Percentiles rank a stretch among this genome's conserved stretches.
Conservation (phyloP, 1,284 basidiomycete genomes). For the Microbotryum lychnidis-dioicae region DNA sequence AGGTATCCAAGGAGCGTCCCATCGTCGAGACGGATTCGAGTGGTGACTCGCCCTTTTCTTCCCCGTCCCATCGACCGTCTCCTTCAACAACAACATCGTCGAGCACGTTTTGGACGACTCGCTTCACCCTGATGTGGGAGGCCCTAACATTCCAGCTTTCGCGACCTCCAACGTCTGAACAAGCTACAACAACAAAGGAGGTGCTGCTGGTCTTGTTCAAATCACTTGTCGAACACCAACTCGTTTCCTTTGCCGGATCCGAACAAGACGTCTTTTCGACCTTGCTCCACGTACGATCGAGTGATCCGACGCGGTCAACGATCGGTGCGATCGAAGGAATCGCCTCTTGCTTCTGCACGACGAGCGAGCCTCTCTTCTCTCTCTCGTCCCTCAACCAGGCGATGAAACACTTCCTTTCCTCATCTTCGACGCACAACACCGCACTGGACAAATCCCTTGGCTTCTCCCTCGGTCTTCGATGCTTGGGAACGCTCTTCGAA, state of each 20-base stretch:
- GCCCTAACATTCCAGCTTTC: too few species aligned
- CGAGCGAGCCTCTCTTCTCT: conserved; percentile 70
- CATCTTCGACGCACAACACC: conserved; percentile 44
- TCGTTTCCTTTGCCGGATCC: conserved; percentile 15
- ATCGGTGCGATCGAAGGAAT: conserved; percentile 56
- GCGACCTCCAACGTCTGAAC: background rate
- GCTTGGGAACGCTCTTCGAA: conserved; percentile 67
- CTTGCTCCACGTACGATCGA: conserved; percentile 55
- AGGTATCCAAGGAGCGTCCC: conserved; percentile 13
- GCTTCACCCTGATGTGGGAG: too few species aligned
- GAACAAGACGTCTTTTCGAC: conserved; percentile 40
- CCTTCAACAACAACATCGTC: too few species aligned
- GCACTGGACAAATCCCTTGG: conserved; percentile 46
- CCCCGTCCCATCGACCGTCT: too few species aligned
- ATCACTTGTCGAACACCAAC: conserved; percentile 30
- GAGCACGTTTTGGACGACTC: too few species aligned
- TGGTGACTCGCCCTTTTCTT: too few species aligned
- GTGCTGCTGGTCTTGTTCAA: conserved; percentile 15
- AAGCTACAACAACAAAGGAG: conserved; percentile 6
- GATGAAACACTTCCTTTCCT: conserved; percentile 57
- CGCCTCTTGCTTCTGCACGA: conserved; percentile 42
- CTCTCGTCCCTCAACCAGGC: conserved; percentile 67
- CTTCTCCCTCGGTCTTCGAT: conserved; percentile 69
- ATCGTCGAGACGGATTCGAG: conserved; percentile 5
- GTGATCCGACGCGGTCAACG: conserved; percentile 37